Evolutionary conservation across 2,329 filamentous ascomycete species (phyloP).

Genomic region (Fusarium sp.): DNA sequence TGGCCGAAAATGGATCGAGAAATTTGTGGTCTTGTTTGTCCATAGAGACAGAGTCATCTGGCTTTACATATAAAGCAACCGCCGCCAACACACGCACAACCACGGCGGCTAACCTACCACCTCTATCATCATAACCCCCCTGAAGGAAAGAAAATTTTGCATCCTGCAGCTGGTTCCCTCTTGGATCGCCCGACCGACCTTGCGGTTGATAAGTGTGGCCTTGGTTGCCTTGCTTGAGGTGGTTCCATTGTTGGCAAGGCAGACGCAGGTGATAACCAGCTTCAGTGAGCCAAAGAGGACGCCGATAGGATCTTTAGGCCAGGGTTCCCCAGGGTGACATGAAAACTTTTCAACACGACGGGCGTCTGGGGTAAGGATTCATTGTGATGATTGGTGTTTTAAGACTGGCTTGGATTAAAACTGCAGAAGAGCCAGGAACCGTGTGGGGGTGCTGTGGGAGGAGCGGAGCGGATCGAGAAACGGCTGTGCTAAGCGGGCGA

Average conservation of each 20-base stretch:
- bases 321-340: constrained; percentile 26
- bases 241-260: constrained; percentile 35
- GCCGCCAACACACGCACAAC: constrained; percentile 9
- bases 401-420: constrained; percentile 26
- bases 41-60: background rate
- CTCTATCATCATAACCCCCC: constrained; percentile 1
- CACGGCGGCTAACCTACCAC: background rate
- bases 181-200: constrained; percentile 15
- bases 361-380: constrained; percentile 40
- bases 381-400: constrained; percentile 33
- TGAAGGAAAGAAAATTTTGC: constrained; percentile 34
- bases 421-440: constrained; percentile 31
- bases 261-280: constrained; percentile 17
- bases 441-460: constrained; percentile 17
- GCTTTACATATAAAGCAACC: constrained; percentile 25
- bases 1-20: background rate
- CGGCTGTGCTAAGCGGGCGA: constrained; percentile 20
- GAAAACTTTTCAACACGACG: constrained; percentile 38
- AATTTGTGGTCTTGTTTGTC: background rate
- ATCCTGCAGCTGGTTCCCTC: constrained; percentile 41
- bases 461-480: constrained; percentile 35
- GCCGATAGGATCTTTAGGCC: background rate
- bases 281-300: constrained; percentile 15
- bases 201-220: constrained; percentile 8
- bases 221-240: constrained; percentile 38